phyloP scores from a whole-genome alignment of 306 rosid species.

The Inga leiocalycina region DNA sequence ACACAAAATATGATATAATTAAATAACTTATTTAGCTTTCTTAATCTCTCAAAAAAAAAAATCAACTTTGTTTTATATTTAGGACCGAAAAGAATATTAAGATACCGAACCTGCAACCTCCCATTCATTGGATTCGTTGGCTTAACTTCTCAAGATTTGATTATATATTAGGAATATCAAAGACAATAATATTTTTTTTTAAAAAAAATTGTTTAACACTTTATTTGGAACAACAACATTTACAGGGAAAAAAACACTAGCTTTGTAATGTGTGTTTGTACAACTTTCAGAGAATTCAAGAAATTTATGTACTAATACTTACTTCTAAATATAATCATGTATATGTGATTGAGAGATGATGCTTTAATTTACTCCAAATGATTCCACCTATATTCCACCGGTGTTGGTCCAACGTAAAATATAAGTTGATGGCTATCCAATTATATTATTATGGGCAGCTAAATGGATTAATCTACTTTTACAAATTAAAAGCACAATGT shows the following conservation, averaged over 20 bases:
- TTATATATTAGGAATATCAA: not conserved
- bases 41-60: too few relatives aligned
- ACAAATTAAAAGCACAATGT: not conserved
- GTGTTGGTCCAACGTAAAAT: not conserved
- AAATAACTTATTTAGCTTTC: too few relatives aligned
- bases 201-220: not conserved
- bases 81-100: too few relatives aligned
- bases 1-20: too few relatives aligned
- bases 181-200: not conserved
- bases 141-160: not conserved
- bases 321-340: too few relatives aligned
- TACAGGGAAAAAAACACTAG: too few relatives aligned
- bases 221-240: too few relatives aligned
- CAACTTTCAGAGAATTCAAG: too few relatives aligned
- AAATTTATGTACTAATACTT: too few relatives aligned
- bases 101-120: too few relatives aligned
- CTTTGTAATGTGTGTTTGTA: too few relatives aligned
- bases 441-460: not conserved
- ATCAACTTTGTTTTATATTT: too few relatives aligned
- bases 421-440: constrained; percentile 1
- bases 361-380: not conserved
- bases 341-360: not conserved
- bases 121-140: not conserved
- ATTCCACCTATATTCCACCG: not conserved
- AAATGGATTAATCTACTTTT: not conserved